Base-by-base conservation (phyloP, 78 protist species). In the Dictyostelium purpureum region DNA sequence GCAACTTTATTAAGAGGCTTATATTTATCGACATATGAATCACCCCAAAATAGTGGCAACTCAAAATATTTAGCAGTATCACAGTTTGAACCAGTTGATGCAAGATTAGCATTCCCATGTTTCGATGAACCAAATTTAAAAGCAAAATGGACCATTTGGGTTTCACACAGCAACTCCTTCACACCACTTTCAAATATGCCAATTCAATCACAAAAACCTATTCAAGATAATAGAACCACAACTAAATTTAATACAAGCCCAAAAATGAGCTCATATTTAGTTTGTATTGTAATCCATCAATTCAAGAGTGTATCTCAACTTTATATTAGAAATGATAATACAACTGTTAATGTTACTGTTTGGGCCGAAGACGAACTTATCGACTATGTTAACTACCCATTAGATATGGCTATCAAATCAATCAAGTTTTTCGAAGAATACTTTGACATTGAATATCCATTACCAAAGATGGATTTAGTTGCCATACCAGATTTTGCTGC, bases 251-350 rank as follows among this genome's bases (percentile, higher is more conserved):
- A 26, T 11, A 77, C 94, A 35, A 76, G 97, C 0, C 98, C 98
- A 10, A n/a, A 26, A 56, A 97, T 97, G 98, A 94, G 98, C 6
- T 96, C 98, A 37, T 98, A 98, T 63, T 94, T 98, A 6, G 69
- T 98, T 21, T 97, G 98, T 40, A 73, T 95, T n/a, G 78, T 77
- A 2, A 63, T 96, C 26, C 96, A 97, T 18, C 96, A 96, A 70
- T 94, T 87, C 35, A 35, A 38, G 11, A 18, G 19, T 16, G 21
- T 12, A 1, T 57, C 75, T 6, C 2, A 18, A 5, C 28, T 10
- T 4, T 31, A 18, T 12, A 31, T 33, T 16, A 10, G 9, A 9
- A 56, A 61, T 4, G 67, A 65, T 4, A 59, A 1, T 6, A 51
- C 54, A 37, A 31, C 63, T 0, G 83, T 89, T 10, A 24, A 26